phyloP scores from a whole-genome alignment of 2,329 filamentous ascomycete genomes.

The Magnaporthiopsis poae region DNA sequence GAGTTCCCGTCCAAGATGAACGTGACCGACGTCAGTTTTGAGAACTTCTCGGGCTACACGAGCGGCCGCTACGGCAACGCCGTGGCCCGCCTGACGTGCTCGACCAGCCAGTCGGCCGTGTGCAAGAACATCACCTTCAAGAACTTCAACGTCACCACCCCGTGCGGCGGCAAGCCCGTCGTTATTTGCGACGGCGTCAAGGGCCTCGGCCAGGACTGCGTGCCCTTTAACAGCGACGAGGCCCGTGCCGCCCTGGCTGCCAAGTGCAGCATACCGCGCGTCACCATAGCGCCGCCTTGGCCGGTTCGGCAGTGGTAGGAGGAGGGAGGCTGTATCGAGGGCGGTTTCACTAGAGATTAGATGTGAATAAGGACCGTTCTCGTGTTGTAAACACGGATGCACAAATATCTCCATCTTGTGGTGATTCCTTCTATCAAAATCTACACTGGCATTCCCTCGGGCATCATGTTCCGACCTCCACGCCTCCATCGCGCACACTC shows the following conservation, averaged over 20 bases:
- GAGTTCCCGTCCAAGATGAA: conserved; percentile 38
- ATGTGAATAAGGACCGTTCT: no score
- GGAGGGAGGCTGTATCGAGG: background rate
- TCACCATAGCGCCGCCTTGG: conserved; percentile 3
- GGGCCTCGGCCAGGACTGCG: conserved; percentile 26
- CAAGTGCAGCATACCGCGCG: conserved; percentile 21
- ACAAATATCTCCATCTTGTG: no score
- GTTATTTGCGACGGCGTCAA: conserved; percentile 41
- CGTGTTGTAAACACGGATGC: no score
- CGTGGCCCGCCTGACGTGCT: conserved; percentile 46
- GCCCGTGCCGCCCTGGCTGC: conserved; percentile 22
- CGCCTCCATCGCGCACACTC: no score
- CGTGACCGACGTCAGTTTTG: conserved; percentile 48
- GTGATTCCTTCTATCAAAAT: no score
- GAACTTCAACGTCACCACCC: conserved; percentile 44
- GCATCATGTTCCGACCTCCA: no score
- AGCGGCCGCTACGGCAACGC: conserved; percentile 32
- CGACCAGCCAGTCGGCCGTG: conserved; percentile 39
- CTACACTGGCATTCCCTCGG: no score
- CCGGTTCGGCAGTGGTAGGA: conserved; percentile 2
- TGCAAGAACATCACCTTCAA: conserved; percentile 46
- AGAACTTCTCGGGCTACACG: conserved; percentile 41
- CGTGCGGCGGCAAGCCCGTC: conserved; percentile 30
- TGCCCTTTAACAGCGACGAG: conserved; percentile 25
- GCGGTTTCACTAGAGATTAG: no score